phyloP scores from a whole-genome alignment of 2,329 filamentous ascomycete genomes.

The Nemania serpens region DNA sequence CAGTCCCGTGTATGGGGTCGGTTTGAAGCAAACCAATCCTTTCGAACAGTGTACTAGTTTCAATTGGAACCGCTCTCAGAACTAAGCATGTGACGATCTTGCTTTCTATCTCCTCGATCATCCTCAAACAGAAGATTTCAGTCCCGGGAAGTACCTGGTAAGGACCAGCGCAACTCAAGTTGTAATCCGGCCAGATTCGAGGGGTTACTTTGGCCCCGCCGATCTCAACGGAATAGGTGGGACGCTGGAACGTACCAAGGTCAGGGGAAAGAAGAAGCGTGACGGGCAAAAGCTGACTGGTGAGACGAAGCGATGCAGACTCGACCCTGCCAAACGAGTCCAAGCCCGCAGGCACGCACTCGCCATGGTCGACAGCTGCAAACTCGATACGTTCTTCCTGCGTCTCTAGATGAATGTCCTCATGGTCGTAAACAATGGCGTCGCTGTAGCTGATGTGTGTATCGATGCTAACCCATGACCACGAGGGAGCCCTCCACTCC shows the following conservation, averaged over 20 bases:
- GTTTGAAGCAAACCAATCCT: background rate
- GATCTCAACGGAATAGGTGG: too few relatives aligned
- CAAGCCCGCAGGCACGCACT: background rate
- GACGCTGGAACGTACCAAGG: background rate
- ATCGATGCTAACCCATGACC: background rate
- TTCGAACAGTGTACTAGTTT: background rate
- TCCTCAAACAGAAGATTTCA: background rate
- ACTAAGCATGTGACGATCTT: background rate
- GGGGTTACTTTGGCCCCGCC: background rate
- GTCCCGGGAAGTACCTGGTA: background rate
- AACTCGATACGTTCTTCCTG: background rate
- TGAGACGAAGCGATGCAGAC: too few relatives aligned
- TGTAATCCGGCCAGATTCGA: background rate
- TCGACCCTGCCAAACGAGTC: too few relatives aligned
- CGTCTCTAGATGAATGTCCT: background rate
- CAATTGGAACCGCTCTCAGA: background rate
- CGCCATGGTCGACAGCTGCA: background rate
- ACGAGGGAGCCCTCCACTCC: background rate
- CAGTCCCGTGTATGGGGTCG: too few relatives aligned
- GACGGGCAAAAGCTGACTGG: background rate
- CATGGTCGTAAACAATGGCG: background rate
- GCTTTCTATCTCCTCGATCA: background rate
- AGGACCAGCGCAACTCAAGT: background rate
- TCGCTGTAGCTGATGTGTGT: background rate
- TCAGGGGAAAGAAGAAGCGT: background rate